Evolutionary conservation across 345 rosid species (phyloP).

Genomic region (Noccaea bulbosa): DNA sequence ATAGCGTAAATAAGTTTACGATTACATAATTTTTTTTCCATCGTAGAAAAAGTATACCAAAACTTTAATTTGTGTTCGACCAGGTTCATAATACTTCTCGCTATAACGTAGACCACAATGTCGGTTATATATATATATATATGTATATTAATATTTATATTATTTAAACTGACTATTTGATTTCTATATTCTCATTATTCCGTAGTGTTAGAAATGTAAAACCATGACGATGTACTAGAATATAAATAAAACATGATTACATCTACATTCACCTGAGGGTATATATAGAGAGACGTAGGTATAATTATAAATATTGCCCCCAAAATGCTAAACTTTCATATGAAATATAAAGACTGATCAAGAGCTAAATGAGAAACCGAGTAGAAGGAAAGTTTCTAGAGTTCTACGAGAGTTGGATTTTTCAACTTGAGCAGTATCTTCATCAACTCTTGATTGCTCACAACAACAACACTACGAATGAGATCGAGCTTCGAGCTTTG

Average conservation of each 20-base stretch:
- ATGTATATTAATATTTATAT: background rate
- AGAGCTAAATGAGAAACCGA: conserved; percentile 45
- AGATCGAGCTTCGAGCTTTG: conserved; percentile 50
- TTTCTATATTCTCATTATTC: background rate
- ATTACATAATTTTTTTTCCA: background rate
- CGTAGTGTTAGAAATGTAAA: background rate
- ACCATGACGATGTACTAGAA: conserved; percentile 1
- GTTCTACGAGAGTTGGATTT: conserved; percentile 64
- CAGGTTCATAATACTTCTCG: background rate
- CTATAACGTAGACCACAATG: background rate
- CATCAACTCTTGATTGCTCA: conserved; percentile 48
- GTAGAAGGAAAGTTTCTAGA: conserved; percentile 56
- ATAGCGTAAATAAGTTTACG: background rate
- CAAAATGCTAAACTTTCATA: conserved; percentile 9
- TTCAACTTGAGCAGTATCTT: conserved; percentile 56
- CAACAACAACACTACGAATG: conserved; percentile 29
- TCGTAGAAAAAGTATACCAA: background rate
- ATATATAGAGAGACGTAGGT: conserved; percentile 32
- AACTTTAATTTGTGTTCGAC: background rate
- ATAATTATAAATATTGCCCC: conserved; percentile 32
- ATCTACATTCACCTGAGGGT: conserved; percentile 22
- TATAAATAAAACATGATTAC: background rate
- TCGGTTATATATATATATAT: background rate
- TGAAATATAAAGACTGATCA: background rate
- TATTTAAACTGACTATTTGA: background rate